Evolutionary conservation across 2,329 filamentous ascomycete genomes (phyloP).

Genomic region (Cladorrhinum sp.): DNA sequence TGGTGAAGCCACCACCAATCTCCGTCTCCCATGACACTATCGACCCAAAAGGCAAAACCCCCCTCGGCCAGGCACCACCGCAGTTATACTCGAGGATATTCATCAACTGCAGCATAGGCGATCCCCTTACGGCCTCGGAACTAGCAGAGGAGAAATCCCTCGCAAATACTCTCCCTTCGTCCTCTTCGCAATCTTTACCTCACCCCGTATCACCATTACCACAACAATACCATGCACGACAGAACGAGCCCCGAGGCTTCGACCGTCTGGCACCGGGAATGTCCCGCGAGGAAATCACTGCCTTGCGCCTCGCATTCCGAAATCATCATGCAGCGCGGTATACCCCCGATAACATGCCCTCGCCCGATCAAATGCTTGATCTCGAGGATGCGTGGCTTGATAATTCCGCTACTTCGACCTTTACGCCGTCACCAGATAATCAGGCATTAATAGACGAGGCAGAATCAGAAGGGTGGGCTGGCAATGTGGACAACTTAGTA

Average conservation of each 20-base stretch:
- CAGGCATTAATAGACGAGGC: constrained; percentile 32
- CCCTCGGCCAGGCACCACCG: constrained; percentile 43
- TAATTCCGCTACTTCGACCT: constrained; percentile 46
- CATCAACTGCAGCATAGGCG: constrained; percentile 89
- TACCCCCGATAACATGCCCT: constrained; percentile 86
- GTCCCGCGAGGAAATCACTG: constrained; percentile 75
- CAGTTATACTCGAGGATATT: constrained; percentile 59
- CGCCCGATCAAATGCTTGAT: constrained; percentile 67
- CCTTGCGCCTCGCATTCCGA: constrained; percentile 83
- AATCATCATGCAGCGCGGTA: constrained; percentile 78
- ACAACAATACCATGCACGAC: neutral
- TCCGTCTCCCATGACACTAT: constrained; percentile 18
- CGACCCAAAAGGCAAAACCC: constrained; percentile 62
- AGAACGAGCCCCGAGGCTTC: constrained; percentile 70
- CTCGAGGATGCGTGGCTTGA: constrained; percentile 94
- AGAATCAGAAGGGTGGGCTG: constrained; percentile 61
- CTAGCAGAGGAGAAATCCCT: constrained; percentile 59
- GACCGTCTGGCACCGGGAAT: constrained; percentile 85
- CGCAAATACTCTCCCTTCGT: constrained; percentile 24
- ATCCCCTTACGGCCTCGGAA: constrained; percentile 65
- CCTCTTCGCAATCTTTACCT: constrained; percentile 17
- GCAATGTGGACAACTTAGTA: constrained; percentile 59
- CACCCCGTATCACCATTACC: constrained; percentile 20
- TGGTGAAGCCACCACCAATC: constrained; percentile 53
- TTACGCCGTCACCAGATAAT: constrained; percentile 14